Evolutionary conservation across 495 filamentous ascomycete genomes (phyloP).

Genomic region (Penicillium soppii): DNA sequence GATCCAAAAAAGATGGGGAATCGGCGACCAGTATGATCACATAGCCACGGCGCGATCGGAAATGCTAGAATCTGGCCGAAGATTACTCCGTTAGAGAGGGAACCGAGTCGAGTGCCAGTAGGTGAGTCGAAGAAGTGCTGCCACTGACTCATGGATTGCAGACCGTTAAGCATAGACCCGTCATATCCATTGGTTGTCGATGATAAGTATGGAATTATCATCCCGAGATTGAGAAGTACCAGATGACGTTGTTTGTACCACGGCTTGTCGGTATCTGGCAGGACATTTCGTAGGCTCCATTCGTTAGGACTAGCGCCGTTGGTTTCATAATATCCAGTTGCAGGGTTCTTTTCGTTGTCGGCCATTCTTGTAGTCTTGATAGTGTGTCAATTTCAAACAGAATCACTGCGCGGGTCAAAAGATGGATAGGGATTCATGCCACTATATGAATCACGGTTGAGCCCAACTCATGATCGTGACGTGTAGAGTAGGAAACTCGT

Average conservation of each 20-base stretch:
- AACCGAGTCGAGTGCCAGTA: slow-evolving; percentile 19
- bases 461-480: not conserved
- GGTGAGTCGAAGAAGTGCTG: slow-evolving; percentile 20
- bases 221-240: slow-evolving; percentile 11
- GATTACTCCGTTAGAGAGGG: slow-evolving; percentile 18
- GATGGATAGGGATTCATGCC: not conserved
- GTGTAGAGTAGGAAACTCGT: not conserved
- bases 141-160: slow-evolving; percentile 26
- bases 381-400: not conserved
- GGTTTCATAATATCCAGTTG: not conserved
- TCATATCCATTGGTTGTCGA: slow-evolving; percentile 23
- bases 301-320: not conserved
- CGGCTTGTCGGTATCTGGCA: slow-evolving; percentile 8
- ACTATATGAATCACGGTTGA: too few species aligned
- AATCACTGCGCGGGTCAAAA: not conserved
- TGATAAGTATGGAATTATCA: slow-evolving; percentile 13
- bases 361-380: not conserved
- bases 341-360: not conserved
- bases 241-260: slow-evolving; percentile 14
- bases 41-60: slow-evolving; percentile 14
- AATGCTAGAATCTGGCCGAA: slow-evolving; percentile 26
- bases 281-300: slow-evolving; percentile 6
- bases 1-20: slow-evolving; percentile 21
- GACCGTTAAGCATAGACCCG: slow-evolving; percentile 32
- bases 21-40: slow-evolving; percentile 21